phyloP scores from a whole-genome alignment of 2,329 filamentous ascomycete species.

The Microsporum canis region DNA sequence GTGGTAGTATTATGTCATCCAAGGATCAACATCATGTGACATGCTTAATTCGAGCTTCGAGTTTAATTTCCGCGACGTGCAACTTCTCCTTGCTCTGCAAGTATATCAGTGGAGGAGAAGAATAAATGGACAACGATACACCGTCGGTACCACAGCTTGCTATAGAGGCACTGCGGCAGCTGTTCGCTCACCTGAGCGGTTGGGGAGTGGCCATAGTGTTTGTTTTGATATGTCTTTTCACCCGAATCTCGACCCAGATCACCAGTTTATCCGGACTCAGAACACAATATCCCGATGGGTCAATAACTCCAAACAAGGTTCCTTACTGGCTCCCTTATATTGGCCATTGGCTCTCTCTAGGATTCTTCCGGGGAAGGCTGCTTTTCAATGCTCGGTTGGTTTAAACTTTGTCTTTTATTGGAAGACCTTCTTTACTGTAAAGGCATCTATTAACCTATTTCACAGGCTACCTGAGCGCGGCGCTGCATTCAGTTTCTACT shows the following conservation, averaged over 20 bases:
- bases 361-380: conserved; percentile 36
- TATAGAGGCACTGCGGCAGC: background rate
- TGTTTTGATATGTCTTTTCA: conserved; percentile 26
- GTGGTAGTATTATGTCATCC: background rate
- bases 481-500: conserved; percentile 39
- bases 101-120: background rate
- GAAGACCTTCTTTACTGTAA: background rate
- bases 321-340: conserved; percentile 52
- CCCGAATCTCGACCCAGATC: conserved; percentile 30
- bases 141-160: conserved; percentile 5
- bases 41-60: background rate
- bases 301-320: conserved; percentile 35
- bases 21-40: background rate
- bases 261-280: conserved; percentile 19
- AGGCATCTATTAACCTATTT: background rate
- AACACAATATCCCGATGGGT: conserved; percentile 15
- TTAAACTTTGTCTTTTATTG: background rate
- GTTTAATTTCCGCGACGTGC: background rate
- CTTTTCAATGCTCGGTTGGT: conserved; percentile 34
- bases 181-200: conserved; percentile 13
- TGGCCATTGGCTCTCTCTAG: conserved; percentile 43
- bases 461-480: conserved; percentile 19
- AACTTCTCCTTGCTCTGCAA: background rate
- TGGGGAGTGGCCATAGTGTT: conserved; percentile 21
- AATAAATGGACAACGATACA: background rate